These are phyloP conservation scores for Sporobolus alterniflorus DNA, from an alignment of 202 grass and related monocot species.

Conservation along the genomic window DNA sequence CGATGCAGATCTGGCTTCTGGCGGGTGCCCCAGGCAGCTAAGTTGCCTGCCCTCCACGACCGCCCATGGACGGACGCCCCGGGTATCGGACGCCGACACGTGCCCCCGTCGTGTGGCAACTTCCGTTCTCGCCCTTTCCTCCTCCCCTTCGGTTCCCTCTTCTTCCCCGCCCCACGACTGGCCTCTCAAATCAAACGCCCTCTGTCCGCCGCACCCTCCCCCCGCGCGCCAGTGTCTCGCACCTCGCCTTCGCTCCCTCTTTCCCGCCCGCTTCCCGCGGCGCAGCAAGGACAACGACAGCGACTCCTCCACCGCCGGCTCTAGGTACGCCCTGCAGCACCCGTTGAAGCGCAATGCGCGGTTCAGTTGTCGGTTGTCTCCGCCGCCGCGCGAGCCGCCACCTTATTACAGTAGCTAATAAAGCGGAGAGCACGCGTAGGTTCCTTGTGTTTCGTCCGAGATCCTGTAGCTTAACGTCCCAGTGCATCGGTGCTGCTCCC, in stretches of 20 bases:
- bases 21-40: background rate
- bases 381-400: no score
- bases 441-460: no score
- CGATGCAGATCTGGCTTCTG: background rate
- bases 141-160: no score
- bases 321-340: conserved; percentile 1
- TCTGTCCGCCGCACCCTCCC: background rate
- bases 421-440: no score
- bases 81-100: conserved; percentile 26
- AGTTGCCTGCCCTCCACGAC: background rate
- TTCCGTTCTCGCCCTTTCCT: background rate
- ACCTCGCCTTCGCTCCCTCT: background rate
- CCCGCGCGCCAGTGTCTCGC: background rate
- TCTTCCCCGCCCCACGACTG: background rate
- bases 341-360: background rate
- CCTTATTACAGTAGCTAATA: no score
- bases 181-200: conserved; percentile 23
- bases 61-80: background rate
- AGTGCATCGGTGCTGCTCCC: background rate
- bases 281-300: background rate
- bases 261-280: background rate
- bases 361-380: no score
- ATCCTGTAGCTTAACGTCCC: background rate
- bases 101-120: conserved; percentile 28
- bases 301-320: conserved; percentile 3